Conservation (phyloP, 176 grass and related monocot species). For the Phyllostachys edulis region DNA sequence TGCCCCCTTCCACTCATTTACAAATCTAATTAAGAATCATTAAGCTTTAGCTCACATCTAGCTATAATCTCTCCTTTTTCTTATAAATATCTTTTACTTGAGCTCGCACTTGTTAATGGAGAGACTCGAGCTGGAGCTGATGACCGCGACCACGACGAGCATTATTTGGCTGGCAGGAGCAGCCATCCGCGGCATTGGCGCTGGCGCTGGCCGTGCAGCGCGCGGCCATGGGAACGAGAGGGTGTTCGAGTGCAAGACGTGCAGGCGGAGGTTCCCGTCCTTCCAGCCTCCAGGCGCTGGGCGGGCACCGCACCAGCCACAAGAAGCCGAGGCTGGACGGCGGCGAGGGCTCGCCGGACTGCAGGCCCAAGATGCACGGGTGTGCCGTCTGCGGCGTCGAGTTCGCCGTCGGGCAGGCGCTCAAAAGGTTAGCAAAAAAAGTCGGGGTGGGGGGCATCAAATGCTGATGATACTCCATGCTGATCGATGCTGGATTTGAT, state of each 20-base stretch:
- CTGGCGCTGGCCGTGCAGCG: not conserved
- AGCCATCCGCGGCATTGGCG: too few relatives aligned
- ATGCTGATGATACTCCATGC: too few relatives aligned
- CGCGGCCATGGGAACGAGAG: not conserved
- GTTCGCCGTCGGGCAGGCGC: slow-evolving; percentile 17
- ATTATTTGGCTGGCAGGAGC: not conserved
- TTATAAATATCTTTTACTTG: too few relatives aligned
- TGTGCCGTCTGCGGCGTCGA: slow-evolving; percentile 37
- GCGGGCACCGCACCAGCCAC: slow-evolving; percentile 58
- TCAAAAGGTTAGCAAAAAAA: too few relatives aligned
- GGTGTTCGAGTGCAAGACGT: not conserved
- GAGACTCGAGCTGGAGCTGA: not conserved
- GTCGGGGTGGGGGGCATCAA: too few relatives aligned
- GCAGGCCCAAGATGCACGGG: slow-evolving; percentile 39
- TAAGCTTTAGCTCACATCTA: too few relatives aligned
- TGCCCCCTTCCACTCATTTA: not conserved
- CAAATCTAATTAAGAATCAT: not conserved
- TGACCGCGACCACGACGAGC: not conserved
- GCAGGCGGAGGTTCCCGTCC: slow-evolving; percentile 46
- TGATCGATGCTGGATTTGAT: too few relatives aligned
- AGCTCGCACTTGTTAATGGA: not conserved
- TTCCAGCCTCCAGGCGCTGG: slow-evolving; percentile 39
- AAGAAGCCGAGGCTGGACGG: slow-evolving; percentile 36
- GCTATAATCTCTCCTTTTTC: too few relatives aligned
- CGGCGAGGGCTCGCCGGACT: not conserved